Conservation (phyloP, 805 yeast genomes). For the Yarrowia deformans region DNA sequence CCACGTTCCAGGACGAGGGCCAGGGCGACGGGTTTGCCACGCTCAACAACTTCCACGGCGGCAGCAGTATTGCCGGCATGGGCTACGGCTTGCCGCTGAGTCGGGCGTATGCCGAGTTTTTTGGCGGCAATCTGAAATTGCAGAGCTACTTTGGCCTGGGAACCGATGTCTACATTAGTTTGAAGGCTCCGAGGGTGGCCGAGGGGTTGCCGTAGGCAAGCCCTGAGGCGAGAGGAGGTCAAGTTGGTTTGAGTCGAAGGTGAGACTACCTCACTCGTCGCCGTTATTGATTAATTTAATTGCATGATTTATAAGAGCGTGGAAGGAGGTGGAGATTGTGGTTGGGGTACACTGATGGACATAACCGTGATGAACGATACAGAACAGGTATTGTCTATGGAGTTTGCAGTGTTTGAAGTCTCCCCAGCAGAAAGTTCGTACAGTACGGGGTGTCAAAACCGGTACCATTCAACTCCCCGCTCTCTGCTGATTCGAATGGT, state of each 20-base stretch:
- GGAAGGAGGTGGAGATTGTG: background rate
- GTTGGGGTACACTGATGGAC: no score
- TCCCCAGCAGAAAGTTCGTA: no score
- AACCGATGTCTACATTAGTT: constrained; percentile 70
- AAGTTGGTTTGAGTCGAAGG: no score
- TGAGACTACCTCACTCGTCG: no score
- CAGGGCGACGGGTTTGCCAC: constrained; percentile 65
- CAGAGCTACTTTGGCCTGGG: constrained; percentile 81
- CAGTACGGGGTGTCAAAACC: no score
- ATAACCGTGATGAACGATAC: no score
- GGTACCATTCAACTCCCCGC: no score
- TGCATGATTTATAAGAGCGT: background rate
- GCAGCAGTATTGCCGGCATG: constrained; percentile 84
- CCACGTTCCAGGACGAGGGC: constrained; percentile 67
- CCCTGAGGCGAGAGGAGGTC: no score
- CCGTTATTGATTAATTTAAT: constrained; percentile 12
- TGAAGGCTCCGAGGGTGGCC: constrained; percentile 40
- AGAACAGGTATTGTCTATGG: no score
- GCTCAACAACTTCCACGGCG: constrained; percentile 70
- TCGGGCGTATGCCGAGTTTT: constrained; percentile 73
- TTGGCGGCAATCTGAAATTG: constrained; percentile 72
- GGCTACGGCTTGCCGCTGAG: constrained; percentile 94
- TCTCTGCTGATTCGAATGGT: no score
- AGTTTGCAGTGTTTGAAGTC: no score
- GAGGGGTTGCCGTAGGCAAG: constrained; percentile 8